Conservation (phyloP, 352 stramenopile genomes). For the Phytophthora macrochlamydospora region DNA sequence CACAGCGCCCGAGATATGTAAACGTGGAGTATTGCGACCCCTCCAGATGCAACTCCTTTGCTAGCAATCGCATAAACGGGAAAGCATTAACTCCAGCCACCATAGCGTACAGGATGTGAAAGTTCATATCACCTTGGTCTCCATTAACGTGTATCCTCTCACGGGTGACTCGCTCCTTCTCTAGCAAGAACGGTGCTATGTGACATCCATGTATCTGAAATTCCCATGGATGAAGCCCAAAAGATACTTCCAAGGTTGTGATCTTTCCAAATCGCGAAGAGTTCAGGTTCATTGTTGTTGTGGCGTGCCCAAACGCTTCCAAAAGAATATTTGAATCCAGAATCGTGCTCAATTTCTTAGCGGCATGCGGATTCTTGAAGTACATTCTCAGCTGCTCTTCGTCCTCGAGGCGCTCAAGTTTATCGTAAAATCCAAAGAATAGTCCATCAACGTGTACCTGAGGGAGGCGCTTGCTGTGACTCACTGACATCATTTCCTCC, state of each 20-base stretch:
- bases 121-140: slow-evolving; percentile 49
- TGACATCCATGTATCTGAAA: slow-evolving; percentile 64
- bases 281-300: slow-evolving; percentile 71
- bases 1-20: slow-evolving; percentile 48
- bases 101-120: slow-evolving; percentile 79
- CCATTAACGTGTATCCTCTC: slow-evolving; percentile 1
- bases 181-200: slow-evolving; percentile 68
- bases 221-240: slow-evolving; percentile 47
- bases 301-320: slow-evolving; percentile 74
- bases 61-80: slow-evolving; percentile 36
- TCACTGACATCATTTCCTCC: slow-evolving; percentile 70
- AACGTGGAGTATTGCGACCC: slow-evolving; percentile 45
- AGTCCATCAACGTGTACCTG: slow-evolving; percentile 73
- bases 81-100: slow-evolving; percentile 59
- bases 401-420: slow-evolving; percentile 76
- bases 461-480: slow-evolving; percentile 71
- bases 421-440: slow-evolving; percentile 86
- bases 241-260: slow-evolving; percentile 55
- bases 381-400: slow-evolving; percentile 84
- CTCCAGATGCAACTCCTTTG: slow-evolving; percentile 50
- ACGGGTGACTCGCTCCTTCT: slow-evolving; percentile 68
- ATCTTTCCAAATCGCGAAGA: slow-evolving; percentile 79
- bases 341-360: slow-evolving; percentile 62
- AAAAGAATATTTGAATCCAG: slow-evolving; percentile 78
- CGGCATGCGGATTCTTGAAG: slow-evolving; percentile 68